A percentile compares a stretch with the other conserved stretches of the same genome.
phyloP scores from a whole-genome alignment of 176 grass and related monocot species.

The Melocanna baccifera region DNA sequence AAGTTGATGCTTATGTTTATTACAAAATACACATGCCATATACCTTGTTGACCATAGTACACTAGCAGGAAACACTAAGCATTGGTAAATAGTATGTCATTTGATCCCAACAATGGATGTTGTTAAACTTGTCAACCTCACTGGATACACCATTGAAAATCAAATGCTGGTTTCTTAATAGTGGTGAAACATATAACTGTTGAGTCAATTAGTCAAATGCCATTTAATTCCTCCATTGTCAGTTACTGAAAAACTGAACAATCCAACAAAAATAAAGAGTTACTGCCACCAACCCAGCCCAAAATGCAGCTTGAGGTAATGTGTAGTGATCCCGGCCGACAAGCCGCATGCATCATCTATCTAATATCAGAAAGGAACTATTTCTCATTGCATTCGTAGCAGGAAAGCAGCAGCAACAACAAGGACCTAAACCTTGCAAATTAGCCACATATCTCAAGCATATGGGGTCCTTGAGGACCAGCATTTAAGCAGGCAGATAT shows the following conservation, averaged over 20 bases:
- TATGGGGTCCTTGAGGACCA: background rate
- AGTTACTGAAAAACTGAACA: background rate
- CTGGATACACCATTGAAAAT: background rate
- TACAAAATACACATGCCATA: background rate
- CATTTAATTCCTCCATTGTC: background rate
- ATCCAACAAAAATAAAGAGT: background rate
- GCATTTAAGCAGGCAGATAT: constrained; percentile 18
- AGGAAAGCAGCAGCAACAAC: constrained; percentile 20
- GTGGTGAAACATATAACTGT: background rate
- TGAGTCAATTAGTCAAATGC: background rate
- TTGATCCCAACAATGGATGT: background rate
- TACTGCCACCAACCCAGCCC: background rate
- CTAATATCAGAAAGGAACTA: background rate
- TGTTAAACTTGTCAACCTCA: background rate
- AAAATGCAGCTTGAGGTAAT: background rate
- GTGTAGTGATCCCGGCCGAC: background rate
- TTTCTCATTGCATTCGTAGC: constrained; percentile 6
- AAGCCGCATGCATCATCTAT: background rate
- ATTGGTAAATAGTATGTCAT: background rate
- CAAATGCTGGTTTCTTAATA: background rate
- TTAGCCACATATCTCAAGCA: constrained; percentile 14
- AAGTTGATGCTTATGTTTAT: background rate
- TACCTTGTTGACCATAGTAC: background rate
- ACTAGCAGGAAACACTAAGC: background rate
- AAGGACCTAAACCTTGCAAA: background rate